Base-by-base conservation (phyloP, 2,329 filamentous ascomycete genomes). In the Cladophialophora immunda region DNA sequence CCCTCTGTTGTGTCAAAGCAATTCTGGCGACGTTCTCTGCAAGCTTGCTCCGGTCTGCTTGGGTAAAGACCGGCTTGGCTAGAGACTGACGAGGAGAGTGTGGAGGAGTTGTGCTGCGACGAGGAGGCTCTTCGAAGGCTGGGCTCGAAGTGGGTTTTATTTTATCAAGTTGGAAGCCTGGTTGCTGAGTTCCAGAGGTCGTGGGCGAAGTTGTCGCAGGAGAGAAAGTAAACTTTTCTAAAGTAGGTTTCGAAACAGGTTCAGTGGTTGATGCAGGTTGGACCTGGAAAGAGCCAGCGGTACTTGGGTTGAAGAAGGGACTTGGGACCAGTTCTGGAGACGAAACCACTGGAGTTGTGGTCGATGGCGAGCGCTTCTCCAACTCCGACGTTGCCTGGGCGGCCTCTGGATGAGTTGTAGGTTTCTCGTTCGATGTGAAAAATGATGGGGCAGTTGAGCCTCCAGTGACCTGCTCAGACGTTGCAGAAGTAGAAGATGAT, bases 1-100 rank as follows among this genome's bases (percentile, higher is more conserved):
- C 71, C 34, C 67, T 55, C 34, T 54, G 62, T 27, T 67, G 66
- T 17, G 64, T 45, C 22, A 72, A 57, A 56, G 65, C 68, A 50
- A 71, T 58, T 15, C 59, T 65, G 19, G 69, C 63, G 32, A 71
- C 29, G 34, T 60, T 57, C 15, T 36, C 41, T 22, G 64, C 62
- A 34, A 69, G 64, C 34, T 56, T 58, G 17, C 62, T 52, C 4
- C 64, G 63, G 22, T 68, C 65, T 32, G 19, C 55, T 19, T 64
- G 25, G 3, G 45, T 62, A 29, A 65, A 59, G 57, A 54, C 50
- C 11, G 60, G 60, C 41, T 66, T 54, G 17, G 60, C 15, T 7
- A 53, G 45, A 45, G 60, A 36, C 36, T 41, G 47, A 27, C 50
- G 59, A 4, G 63, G 68, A 53, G 63, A 65, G 27, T 41, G 34